Percentiles rank a stretch among this genome's conserved stretches.
Evolutionary conservation across 768 basidiomycete species (phyloP).

Genomic region (Podaxis pistillaris): DNA sequence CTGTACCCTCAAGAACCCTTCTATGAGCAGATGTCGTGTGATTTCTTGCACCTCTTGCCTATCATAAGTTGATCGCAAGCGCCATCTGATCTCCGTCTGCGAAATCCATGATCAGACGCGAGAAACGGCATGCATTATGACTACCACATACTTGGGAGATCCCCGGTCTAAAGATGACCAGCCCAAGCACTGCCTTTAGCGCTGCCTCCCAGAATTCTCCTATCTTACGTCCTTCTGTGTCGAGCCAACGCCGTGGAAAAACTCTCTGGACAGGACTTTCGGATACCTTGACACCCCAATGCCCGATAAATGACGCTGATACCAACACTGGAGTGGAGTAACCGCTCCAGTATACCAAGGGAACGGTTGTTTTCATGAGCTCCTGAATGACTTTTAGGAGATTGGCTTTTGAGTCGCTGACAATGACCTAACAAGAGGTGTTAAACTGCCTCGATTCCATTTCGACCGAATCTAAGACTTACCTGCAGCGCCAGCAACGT

Average conservation of each 20-base stretch:
- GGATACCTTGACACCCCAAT: slow-evolving; percentile 60
- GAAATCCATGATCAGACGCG: slow-evolving; percentile 11
- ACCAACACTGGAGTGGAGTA: slow-evolving; percentile 56
- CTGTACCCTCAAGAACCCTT: slow-evolving; percentile 42
- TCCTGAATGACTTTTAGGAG: slow-evolving; percentile 13
- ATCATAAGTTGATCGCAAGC: slow-evolving; percentile 71
- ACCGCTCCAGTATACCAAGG: slow-evolving; percentile 69
- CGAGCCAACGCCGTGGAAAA: slow-evolving; percentile 76
- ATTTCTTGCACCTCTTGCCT: slow-evolving; percentile 71
- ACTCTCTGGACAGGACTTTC: slow-evolving; percentile 41
- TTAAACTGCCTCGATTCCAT: neutral
- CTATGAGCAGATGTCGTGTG: slow-evolving; percentile 49
- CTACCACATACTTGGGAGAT: slow-evolving; percentile 58
- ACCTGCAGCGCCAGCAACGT: slow-evolving; percentile 24
- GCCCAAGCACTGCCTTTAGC: slow-evolving; percentile 62
- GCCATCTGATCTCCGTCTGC: slow-evolving; percentile 71
- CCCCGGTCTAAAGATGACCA: slow-evolving; percentile 69
- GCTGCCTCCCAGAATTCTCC: slow-evolving; percentile 72
- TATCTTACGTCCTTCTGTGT: slow-evolving; percentile 62
- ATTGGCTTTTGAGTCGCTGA: neutral
- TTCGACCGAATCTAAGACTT: neutral
- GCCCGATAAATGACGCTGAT: slow-evolving; percentile 44
- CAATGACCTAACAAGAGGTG: neutral
- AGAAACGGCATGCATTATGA: neutral
- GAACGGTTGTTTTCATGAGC: slow-evolving; percentile 47